Conservation (phyloP, 768 basidiomycete genomes). For the Hirschioporus abietinus region DNA sequence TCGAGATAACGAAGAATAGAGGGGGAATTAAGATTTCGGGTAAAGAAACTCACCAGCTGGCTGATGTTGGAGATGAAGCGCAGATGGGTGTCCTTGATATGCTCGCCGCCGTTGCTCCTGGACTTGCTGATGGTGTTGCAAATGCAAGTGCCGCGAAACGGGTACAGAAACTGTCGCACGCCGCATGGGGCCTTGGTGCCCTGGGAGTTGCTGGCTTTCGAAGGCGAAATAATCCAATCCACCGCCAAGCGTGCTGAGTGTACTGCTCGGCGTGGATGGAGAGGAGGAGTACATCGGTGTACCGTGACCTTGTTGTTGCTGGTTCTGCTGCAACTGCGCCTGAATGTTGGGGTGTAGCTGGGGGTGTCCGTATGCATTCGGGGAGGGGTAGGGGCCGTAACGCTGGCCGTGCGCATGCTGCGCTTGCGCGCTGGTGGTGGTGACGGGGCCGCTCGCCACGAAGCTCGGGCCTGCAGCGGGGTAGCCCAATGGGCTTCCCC, state of each 20-base stretch:
- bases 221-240: background rate
- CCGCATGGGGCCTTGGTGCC: background rate
- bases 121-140: background rate
- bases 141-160: background rate
- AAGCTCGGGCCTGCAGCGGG: background rate
- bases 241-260: background rate
- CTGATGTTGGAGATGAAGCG: background rate
- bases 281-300: background rate
- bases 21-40: background rate
- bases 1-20: background rate
- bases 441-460: background rate
- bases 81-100: background rate
- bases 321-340: background rate
- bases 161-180: background rate
- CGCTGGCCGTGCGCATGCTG: slow-evolving; percentile 1
- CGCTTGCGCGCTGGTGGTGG: background rate
- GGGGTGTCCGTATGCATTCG: background rate
- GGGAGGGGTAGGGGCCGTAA: slow-evolving; percentile 1
- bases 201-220: background rate
- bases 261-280: background rate
- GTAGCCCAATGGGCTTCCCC: background rate
- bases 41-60: background rate
- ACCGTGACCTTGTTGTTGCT: background rate
- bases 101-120: background rate
- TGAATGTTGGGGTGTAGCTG: background rate